These are phyloP conservation scores for Ceratobasidium theobromae DNA, from an alignment of 1,284 basidiomycete genomes.

Conservation along the genomic window DNA sequence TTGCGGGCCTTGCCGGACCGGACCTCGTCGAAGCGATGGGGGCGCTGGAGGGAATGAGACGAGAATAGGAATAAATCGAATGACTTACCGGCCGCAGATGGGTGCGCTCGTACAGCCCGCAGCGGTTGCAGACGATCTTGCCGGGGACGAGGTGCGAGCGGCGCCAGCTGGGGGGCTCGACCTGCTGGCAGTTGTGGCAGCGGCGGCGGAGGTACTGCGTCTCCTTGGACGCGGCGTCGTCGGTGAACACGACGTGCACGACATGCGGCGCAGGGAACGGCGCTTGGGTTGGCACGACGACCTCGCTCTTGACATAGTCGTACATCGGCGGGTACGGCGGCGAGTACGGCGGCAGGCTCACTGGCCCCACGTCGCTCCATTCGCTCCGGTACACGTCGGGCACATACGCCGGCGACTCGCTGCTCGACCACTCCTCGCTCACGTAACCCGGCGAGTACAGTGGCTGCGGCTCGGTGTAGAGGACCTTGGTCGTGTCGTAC, in stretches of 20 bases:
- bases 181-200: slow-evolving; percentile 85
- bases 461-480: slow-evolving; percentile 30
- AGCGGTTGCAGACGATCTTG: slow-evolving; percentile 87
- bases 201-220: slow-evolving; percentile 80
- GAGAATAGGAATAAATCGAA: background rate
- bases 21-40: slow-evolving; percentile 78
- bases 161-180: slow-evolving; percentile 81
- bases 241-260: slow-evolving; percentile 77
- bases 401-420: background rate
- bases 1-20: slow-evolving; percentile 76
- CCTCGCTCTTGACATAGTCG: slow-evolving; percentile 22
- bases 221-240: slow-evolving; percentile 82
- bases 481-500: slow-evolving; percentile 21
- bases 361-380: slow-evolving; percentile 31
- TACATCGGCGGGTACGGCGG: slow-evolving; percentile 22
- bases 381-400: slow-evolving; percentile 37
- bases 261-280: slow-evolving; percentile 46
- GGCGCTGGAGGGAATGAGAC: slow-evolving; percentile 46
- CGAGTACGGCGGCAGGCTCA: slow-evolving; percentile 12
- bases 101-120: slow-evolving; percentile 81
- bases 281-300: slow-evolving; percentile 25
- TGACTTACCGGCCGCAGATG: slow-evolving; percentile 59
- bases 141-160: slow-evolving; percentile 81
- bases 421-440: slow-evolving; percentile 13
- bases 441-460: slow-evolving; percentile 9